phyloP scores from a whole-genome alignment of 164 flowering plant genomes.

The Aristolochia fimbriata region DNA sequence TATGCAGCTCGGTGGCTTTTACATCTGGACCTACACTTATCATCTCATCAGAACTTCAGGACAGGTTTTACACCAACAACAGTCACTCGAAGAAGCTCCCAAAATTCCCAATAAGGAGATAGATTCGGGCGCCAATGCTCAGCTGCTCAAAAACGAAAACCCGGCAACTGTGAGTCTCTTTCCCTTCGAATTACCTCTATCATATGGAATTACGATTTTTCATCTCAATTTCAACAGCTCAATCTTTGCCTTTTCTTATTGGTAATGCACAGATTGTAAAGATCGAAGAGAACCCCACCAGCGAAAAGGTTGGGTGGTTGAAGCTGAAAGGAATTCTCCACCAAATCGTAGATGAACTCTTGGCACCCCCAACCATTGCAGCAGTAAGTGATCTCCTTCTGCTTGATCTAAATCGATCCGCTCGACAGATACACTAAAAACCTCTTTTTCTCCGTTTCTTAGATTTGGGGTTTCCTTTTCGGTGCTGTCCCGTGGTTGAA shows the following conservation, averaged over 20 bases:
- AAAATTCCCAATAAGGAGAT: conserved; percentile 42
- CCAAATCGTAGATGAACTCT: conserved; percentile 50
- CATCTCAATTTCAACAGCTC: neutral
- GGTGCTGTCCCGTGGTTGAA: conserved; percentile 64
- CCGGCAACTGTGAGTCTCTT: conserved; percentile 21
- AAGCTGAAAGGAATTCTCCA: conserved; percentile 26
- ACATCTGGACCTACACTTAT: conserved; percentile 81
- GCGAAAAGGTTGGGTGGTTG: conserved; percentile 16
- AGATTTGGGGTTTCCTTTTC: conserved; percentile 62
- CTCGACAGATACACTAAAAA: neutral
- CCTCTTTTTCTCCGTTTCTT: neutral
- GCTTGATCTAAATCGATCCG: too few species aligned
- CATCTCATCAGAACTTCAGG: conserved; percentile 49
- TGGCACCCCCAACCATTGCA: conserved; percentile 79
- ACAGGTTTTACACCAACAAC: conserved; percentile 18
- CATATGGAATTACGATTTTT: neutral
- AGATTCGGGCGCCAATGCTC: conserved; percentile 29
- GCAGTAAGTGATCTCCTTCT: conserved; percentile 48
- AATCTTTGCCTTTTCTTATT: neutral
- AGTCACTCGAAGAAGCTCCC: conserved; percentile 10
- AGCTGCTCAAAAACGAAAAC: conserved; percentile 35
- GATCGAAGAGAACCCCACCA: neutral
- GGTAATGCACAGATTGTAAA: conserved; percentile 12
- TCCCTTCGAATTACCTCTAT: neutral
- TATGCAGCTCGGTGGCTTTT: conserved; percentile 82